Base-by-base conservation (phyloP, 345 rosid genomes). In the Hibiscus syriacus region DNA sequence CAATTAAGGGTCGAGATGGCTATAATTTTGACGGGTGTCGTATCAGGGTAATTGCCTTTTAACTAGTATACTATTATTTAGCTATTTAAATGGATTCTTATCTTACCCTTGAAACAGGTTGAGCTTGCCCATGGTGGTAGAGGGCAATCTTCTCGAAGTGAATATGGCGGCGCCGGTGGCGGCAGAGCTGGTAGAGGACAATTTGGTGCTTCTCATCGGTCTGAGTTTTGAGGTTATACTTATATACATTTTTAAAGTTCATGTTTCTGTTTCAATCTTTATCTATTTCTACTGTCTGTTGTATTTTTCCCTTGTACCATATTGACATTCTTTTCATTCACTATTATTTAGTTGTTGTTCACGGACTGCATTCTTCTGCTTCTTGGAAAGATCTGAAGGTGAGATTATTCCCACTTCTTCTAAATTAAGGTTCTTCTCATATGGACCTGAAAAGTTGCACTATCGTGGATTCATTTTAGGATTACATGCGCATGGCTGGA, bases 1-100 rank as follows among this genome's bases (percentile, higher is more conserved):
- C 87, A 69, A 81, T 85, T 45, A 76, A 80, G 71, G 84, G 85
- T 43, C 82, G 87, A 17, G 87, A 85, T 83, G 87, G 90, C 61
- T 85, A 83, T 64, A 81, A 83, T 69, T 85, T 85, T 73, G 87
- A 81, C 73, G 90, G 87, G 43, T 81, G 76, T 57, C 83, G 80
- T 30, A 62, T 85, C 38, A 73, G 84, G 81, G 90, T 83, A 78
- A 58, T 6, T 17, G 46, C 19, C 29, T 25, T 43, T 34, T 17
- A 13, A 26, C 3, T 5, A n/a, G 30, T 67, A n/a, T n/a, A n/a
- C n/a, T n/a, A n/a, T n/a, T n/a, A n/a, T n/a, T n/a, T n/a, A n/a
- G n/a, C 1, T 3, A 0, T 39, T 30, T 56, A 32, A 29, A 6
- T 34, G 41, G 8, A 50, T 5, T 67, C 16, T 55, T 5, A 64